Percentiles rank a stretch among this genome's conserved stretches.
phyloP scores from a whole-genome alignment of 2,329 filamentous ascomycete species.

The Aspergillus sergii region DNA sequence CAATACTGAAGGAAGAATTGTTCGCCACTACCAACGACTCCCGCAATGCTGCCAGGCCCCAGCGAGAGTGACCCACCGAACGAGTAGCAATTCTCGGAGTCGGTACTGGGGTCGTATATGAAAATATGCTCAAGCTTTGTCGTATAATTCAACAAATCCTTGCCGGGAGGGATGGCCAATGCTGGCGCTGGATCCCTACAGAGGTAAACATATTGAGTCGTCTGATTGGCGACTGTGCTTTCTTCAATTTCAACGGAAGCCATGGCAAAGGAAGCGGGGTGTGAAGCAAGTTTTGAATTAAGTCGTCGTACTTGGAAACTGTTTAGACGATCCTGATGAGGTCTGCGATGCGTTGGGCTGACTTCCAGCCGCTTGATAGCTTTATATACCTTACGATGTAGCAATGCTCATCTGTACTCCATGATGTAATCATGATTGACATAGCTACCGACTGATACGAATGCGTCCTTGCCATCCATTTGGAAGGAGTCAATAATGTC shows the following conservation, averaged over 20 bases:
- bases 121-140: neutral
- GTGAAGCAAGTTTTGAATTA: accelerated
- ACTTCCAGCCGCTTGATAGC: no score
- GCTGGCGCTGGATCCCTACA: neutral
- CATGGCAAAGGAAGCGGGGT: neutral
- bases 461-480: no score
- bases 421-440: no score
- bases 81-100: neutral
- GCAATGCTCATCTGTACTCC: no score
- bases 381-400: no score
- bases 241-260: neutral
- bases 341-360: no score
- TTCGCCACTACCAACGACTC: neutral
- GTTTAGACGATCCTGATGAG: no score
- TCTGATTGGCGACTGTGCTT: neutral
- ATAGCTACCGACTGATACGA: no score
- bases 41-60: neutral
- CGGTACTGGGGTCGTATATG: neutral
- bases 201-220: neutral
- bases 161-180: neutral
- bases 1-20: neutral
- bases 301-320: no score
- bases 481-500: no score
- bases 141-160: neutral
- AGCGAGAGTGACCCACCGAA: neutral